These are phyloP conservation scores for Astrephomene gubernaculifera DNA, from an alignment of 139 green algal species.

Conservation along the genomic window DNA sequence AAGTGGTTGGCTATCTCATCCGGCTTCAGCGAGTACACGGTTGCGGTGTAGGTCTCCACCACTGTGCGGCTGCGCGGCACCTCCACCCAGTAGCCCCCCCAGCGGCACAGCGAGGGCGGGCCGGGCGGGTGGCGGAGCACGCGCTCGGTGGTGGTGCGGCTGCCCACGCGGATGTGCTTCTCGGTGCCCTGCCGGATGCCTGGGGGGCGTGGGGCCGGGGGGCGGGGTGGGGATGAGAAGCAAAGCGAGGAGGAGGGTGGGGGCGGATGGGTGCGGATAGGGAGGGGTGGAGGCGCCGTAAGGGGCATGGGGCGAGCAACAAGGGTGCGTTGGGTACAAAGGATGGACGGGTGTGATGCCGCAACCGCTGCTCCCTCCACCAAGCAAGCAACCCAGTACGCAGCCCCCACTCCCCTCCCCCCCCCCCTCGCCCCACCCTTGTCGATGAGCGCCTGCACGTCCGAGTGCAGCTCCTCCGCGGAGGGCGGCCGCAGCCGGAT, in stretches of 20 bases:
- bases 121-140: slow-evolving; percentile 8
- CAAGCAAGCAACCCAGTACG: too few relatives aligned
- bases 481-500: slow-evolving; percentile 66
- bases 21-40: slow-evolving; percentile 61
- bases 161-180: slow-evolving; percentile 55
- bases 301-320: too few relatives aligned
- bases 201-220: neutral
- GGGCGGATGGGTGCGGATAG: too few relatives aligned
- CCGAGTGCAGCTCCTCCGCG: slow-evolving; percentile 71
- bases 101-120: slow-evolving; percentile 46
- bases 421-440: slow-evolving; percentile 41
- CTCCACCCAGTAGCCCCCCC: slow-evolving; percentile 61
- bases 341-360: too few relatives aligned
- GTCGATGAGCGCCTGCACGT: slow-evolving; percentile 73
- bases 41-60: slow-evolving; percentile 69
- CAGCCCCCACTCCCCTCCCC: neutral
- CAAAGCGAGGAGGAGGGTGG: too few relatives aligned
- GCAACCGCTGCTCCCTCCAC: too few relatives aligned
- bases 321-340: too few relatives aligned
- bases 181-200: slow-evolving; percentile 49
- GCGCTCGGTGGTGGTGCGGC: slow-evolving; percentile 48
- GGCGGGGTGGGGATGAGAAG: too few relatives aligned
- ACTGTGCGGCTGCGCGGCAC: slow-evolving; percentile 62
- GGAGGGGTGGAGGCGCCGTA: too few relatives aligned
- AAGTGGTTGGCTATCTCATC: slow-evolving; percentile 35